Evolutionary conservation across 345 rosid genomes (phyloP).

Genomic region (Dimocarpus longan): DNA sequence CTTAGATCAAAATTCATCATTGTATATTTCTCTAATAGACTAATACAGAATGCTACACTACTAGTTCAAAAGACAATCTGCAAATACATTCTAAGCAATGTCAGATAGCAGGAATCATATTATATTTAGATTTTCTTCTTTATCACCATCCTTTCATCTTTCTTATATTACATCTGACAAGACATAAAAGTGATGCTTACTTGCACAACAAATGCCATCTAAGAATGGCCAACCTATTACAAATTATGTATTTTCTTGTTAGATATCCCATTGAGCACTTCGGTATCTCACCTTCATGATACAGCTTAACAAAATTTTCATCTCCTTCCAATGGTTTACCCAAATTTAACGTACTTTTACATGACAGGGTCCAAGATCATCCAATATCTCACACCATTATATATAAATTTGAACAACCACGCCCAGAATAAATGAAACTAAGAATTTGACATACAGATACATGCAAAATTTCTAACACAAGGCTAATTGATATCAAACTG

Average conservation of each 20-base stretch:
- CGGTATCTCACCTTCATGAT: neutral
- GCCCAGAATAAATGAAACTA: neutral
- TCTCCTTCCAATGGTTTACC: neutral
- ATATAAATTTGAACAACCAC: neutral
- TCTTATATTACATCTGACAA: neutral
- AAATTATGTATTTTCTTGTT: neutral
- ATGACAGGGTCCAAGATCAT: neutral
- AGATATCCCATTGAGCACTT: neutral
- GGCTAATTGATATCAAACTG: neutral
- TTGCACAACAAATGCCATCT: neutral
- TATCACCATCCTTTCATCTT: neutral
- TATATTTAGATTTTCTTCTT: neutral
- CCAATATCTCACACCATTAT: neutral
- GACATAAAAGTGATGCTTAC: neutral
- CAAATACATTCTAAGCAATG: neutral
- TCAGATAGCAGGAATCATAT: neutral
- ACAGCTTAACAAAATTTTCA: neutral
- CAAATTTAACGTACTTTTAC: slow-evolving; percentile 3
- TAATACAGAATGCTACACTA: neutral
- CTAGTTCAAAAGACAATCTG: neutral
- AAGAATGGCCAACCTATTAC: neutral
- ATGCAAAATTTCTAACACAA: neutral
- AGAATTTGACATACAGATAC: slow-evolving; percentile 2
- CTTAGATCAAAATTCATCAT: neutral
- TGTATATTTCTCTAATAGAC: neutral